Evolutionary conservation across 2,329 filamentous ascomycete genomes (phyloP), one percentile per base, ranked within the genome.

Genomic region (Talaromyces sp.): DNA sequence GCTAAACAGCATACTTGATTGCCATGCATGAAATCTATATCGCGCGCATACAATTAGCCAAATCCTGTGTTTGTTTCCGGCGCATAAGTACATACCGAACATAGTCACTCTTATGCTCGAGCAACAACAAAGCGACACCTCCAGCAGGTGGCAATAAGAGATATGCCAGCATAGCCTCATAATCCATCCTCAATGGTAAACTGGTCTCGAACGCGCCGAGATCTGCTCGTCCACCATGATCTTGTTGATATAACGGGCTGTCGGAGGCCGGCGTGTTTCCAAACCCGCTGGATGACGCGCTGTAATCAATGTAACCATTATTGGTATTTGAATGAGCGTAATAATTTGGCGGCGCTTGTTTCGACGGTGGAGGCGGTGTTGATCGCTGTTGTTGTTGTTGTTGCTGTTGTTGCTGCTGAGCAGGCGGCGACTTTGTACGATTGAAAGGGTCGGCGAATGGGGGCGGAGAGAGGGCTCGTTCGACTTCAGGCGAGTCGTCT

Each of bases 31-130:
- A 68, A 97, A 97, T 64, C 90, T 93, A 66, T 38, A 60, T 6
- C 6, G 7, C 41, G 41, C n/a, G 41, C 19, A 46, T 12, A 46
- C 51, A 6, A 62, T 56, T 11, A 54, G 27, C 53, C 35, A 51
- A 41, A 5, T 19, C 7, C 54, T 57, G 3, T n/a, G 27, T 51
- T 7, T 12, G 43, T 12, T 21, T 4, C 19, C 14, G 31, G 24
- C n/a, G 17, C n/a, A 53, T 38, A 32, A 32, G 19, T 17, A 26
- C 73, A 72, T 77, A 93, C 90, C 94, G 85, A 60, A 99, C 94
- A 75, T 96, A 99, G 77, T 99, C 94, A 71, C 92, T 97, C 80
- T 96, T 94, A 71, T 92, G 86, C 81, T 99, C 94, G 64, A 93
- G 73, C 51, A 97, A 84, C 66, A 99, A 76, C 67, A 99, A 76